Conservation (phyloP, 345 rosid species). For the Reutealis trisperma region DNA sequence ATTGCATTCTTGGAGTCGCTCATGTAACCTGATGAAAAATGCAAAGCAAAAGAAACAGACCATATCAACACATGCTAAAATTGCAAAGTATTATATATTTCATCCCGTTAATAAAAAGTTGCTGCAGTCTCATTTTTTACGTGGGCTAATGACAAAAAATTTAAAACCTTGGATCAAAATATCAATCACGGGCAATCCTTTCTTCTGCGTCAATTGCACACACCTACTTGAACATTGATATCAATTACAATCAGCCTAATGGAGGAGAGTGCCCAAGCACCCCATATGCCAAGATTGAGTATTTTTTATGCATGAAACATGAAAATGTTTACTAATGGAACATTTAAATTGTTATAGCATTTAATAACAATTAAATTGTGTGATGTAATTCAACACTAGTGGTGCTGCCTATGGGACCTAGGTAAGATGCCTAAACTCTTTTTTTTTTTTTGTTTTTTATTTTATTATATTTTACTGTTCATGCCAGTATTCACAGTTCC, state of each 20-base stretch:
- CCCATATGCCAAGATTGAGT: neutral
- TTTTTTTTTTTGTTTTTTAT: too few relatives aligned
- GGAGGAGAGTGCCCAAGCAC: neutral
- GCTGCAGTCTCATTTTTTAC: neutral
- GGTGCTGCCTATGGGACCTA: too few relatives aligned
- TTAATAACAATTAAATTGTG: too few relatives aligned
- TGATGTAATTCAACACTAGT: too few relatives aligned
- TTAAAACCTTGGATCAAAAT: neutral
- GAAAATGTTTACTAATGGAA: neutral
- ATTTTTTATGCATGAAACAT: neutral
- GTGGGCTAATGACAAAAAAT: neutral
- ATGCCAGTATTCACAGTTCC: too few relatives aligned
- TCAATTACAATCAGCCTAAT: neutral
- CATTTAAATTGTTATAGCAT: neutral
- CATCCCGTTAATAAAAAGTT: neutral
- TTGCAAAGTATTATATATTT: neutral
- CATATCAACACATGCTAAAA: constrained; percentile 12
- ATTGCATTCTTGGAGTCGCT: constrained; percentile 90
- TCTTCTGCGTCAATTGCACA: neutral
- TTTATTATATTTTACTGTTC: too few relatives aligned
- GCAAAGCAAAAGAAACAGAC: constrained; percentile 18
- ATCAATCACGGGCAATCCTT: too few relatives aligned
- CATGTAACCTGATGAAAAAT: constrained; percentile 70
- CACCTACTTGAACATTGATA: neutral
- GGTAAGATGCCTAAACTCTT: too few relatives aligned